Base-by-base conservation (phyloP, 306 rosid species). In the Acmispon strigosus region DNA sequence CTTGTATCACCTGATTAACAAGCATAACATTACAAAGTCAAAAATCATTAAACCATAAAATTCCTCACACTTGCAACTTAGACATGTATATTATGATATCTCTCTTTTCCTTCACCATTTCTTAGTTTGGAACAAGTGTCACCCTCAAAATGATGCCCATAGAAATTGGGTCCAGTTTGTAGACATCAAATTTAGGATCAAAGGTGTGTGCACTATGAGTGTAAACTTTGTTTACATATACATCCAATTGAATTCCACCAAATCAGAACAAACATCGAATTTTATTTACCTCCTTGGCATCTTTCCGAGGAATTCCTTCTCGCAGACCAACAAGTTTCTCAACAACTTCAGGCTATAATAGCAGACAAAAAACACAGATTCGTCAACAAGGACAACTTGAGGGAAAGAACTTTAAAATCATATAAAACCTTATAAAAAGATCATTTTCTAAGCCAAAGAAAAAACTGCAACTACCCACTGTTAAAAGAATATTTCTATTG, bases 231-330 rank as follows among this genome's bases (percentile, higher is more conserved):
- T n/a, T n/a, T n/a, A n/a, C n/a, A n/a, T n/a, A n/a, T n/a, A n/a
- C n/a, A n/a, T n/a, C n/a, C n/a, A n/a, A n/a, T n/a, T n/a, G n/a
- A 1, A 22, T 22, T 22, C 3, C 2, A 22, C 24, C 1, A 22
- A n/a, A 66, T 63, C 13, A 72, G 62, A 61, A 67, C 43, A 64
- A 57, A 62, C 43, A 41, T 2, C 27, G 45, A 70, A 58, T 37
- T 74, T 55, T 36, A 45, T 77, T n/a, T 83, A 94, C 98, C 98
- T 94, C 97, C 74, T 94, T 94, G n/a, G 98, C 98, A 69, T 94
- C 98, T 72, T 94, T 94, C 74, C 89, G 79, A 13, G 98, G 98
- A 69, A 94, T 94, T 80, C 98, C 98, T 86, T 94, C 97, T 80
- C 97, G 87, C 39, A 90, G 76, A 65, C 86, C 89, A 48, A 94